phyloP scores from a whole-genome alignment of 805 yeast genomes.

The Candida schatavii region DNA sequence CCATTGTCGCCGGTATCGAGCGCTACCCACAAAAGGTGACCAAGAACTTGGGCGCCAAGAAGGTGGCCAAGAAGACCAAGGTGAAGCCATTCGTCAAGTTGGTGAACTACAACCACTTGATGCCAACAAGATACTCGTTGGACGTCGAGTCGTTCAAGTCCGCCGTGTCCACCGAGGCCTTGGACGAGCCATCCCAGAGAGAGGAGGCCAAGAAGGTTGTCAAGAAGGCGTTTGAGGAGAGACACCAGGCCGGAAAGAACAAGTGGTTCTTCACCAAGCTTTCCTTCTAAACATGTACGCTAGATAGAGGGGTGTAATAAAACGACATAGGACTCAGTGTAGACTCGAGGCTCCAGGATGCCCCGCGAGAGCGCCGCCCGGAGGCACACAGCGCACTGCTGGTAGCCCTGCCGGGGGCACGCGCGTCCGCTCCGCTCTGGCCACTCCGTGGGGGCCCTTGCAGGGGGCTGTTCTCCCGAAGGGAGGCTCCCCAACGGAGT shows the following conservation, averaged over 20 bases:
- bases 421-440: background rate
- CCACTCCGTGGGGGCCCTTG: background rate
- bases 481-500: too few relatives aligned
- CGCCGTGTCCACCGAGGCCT: conserved; percentile 88
- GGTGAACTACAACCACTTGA: conserved; percentile 98
- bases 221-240: conserved; percentile 98
- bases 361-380: too few relatives aligned
- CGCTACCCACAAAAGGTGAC: conserved; percentile 96
- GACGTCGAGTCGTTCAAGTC: conserved; percentile 95
- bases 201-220: conserved; percentile 98
- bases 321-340: conserved; percentile 16
- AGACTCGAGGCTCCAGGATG: too few relatives aligned
- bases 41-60: conserved; percentile 93
- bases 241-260: conserved; percentile 99
- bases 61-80: conserved; percentile 94
- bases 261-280: conserved; percentile 99
- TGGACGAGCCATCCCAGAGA: conserved; percentile 96
- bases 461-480: too few relatives aligned
- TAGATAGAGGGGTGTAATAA: conserved; percentile 12
- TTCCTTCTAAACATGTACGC: conserved; percentile 59
- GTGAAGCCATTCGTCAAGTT: conserved; percentile 99
- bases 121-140: conserved; percentile 99
- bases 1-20: conserved; percentile 99
- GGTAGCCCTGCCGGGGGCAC: too few relatives aligned
- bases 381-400: too few relatives aligned